These are phyloP conservation scores for Chalciporus pseudorubinellus DNA, from an alignment of 768 basidiomycete genomes.

Conservation along the genomic window DNA sequence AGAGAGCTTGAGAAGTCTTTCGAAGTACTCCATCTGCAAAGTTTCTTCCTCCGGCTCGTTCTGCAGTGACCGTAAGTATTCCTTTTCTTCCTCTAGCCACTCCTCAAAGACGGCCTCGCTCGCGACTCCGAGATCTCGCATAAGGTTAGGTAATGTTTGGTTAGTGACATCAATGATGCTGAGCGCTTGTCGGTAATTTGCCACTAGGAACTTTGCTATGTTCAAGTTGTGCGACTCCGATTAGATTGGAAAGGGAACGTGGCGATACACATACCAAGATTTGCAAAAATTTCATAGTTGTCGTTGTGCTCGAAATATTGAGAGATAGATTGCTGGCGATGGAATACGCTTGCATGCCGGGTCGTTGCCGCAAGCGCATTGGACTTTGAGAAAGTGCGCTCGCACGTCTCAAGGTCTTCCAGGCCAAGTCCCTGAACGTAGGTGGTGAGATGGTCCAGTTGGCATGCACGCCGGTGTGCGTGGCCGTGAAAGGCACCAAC, in stretches of 20 bases:
- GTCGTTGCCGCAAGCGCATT: neutral
- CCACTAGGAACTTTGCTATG: constrained; percentile 8
- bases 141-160: neutral
- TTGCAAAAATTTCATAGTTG: neutral
- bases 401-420: neutral
- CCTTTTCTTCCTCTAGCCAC: constrained; percentile 10
- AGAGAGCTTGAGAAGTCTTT: constrained; percentile 2
- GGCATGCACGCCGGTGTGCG: neutral
- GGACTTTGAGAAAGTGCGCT: neutral
- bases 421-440: neutral
- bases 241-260: no score
- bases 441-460: neutral
- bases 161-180: constrained; percentile 10
- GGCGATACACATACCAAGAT: no score
- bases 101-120: neutral
- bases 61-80: neutral
- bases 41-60: constrained; percentile 9
- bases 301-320: neutral
- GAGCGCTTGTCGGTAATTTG: constrained; percentile 30
- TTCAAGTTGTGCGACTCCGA: no score
- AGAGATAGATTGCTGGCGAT: neutral
- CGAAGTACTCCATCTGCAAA: constrained; percentile 14
- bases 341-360: neutral
- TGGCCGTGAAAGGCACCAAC: constrained; percentile 1
- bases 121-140: constrained; percentile 7